Base-by-base conservation (phyloP, 169 alveolate species). In the Plasmodium fragile region DNA sequence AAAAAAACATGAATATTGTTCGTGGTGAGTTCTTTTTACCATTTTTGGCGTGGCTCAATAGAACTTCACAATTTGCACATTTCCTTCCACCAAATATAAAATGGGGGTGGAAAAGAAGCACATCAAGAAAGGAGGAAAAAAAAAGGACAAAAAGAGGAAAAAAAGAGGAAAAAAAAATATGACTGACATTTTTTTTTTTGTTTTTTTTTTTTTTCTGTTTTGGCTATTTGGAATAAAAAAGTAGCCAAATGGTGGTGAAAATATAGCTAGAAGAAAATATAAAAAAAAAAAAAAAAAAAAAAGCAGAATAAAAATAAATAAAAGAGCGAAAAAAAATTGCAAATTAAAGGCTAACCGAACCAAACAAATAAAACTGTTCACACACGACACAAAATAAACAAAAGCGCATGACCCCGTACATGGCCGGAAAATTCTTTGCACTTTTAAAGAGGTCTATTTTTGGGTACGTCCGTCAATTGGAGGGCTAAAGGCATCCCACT, bases 11-110 rank as follows among this genome's bases (percentile, higher is more conserved):
- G 36, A 65, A 25, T 65, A 65, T 36, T 69, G 65, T 82, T 16
- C 8, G 34, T 8, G 72, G 45, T 65, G 13, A 30, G 16, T 16
- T 22, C 22, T 10, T 36, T 82, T 30, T 82, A 59, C 49, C 25
- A 34, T 82, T 65, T 65, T 82, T 65, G 45, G 6, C 13, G 39
- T 34, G 7, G 22, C 49, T 28, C 25, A 22, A 59, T 34, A 82
- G 22, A 55, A 82, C 69, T 34, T 39, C n/a, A 34, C 30, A n/a
- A 41, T 82, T 84, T 84, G 87, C 93, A 87, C 93, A 87, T 87
- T 85, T 59, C 70, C 22, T 77, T 77, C 25, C 93, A 65, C 72
- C 16, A 39, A 69, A 25, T 82, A 52, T 25, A 55, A 55, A 55
- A 59, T 53, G 32, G 36, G 36, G 28, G 28, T 72, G 69, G 36